Conservation (phyloP, 2,329 filamentous ascomycete species). For the Zymoseptoria passerinii region DNA sequence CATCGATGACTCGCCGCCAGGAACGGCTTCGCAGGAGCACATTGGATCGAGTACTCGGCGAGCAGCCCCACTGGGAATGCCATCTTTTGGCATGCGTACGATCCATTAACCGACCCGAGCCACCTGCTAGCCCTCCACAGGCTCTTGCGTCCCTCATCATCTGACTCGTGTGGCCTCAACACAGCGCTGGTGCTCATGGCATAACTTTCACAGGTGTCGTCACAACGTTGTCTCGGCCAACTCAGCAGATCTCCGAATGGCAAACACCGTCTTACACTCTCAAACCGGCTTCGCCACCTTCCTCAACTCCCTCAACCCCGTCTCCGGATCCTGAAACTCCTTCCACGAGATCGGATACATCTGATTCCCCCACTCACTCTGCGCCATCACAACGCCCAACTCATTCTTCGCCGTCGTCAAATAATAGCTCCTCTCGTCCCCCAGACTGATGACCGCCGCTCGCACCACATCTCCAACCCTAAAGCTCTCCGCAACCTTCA, state of each 20-base stretch:
- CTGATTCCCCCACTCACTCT: conserved; percentile 75
- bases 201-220: background rate
- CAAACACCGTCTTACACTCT: conserved; percentile 25
- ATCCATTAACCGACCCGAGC: background rate
- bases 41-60: background rate
- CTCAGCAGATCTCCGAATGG: background rate
- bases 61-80: background rate
- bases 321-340: conserved; percentile 80
- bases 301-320: conserved; percentile 65
- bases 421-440: conserved; percentile 93
- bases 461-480: conserved; percentile 86
- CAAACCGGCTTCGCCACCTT: conserved; percentile 93
- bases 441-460: conserved; percentile 72
- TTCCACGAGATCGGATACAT: conserved; percentile 95
- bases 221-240: background rate
- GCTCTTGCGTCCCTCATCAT: background rate
- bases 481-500: conserved; percentile 85
- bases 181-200: background rate
- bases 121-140: background rate
- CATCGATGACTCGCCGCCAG: background rate
- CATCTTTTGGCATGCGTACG: background rate
- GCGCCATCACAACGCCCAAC: conserved; percentile 86
- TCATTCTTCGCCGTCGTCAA: conserved; percentile 87
- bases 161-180: background rate
- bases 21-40: background rate